Conservation (phyloP, 345 rosid species). For the Pugionium cornutum region DNA sequence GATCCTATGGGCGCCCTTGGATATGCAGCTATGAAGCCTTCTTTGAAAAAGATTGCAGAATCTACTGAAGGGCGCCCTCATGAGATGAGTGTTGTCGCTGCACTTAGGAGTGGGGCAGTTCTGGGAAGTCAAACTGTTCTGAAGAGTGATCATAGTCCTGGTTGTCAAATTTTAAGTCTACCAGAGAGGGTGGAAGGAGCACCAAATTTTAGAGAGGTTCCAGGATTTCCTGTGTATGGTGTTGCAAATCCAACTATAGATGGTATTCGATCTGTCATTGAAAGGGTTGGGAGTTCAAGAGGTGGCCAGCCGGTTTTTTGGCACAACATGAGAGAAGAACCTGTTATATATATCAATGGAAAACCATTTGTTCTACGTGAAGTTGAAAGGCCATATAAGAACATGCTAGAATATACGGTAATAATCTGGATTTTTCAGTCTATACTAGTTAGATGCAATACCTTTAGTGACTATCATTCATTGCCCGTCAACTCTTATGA, state of each 20-base stretch:
- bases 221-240: constrained; percentile 97
- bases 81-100: constrained; percentile 91
- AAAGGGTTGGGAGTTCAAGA: constrained; percentile 79
- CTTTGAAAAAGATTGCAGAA: constrained; percentile 70
- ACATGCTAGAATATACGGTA: constrained; percentile 98
- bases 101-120: constrained; percentile 88
- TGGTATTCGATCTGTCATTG: constrained; percentile 83
- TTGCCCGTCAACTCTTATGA: background rate
- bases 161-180: constrained; percentile 73
- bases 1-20: constrained; percentile 99
- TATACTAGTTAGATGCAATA: background rate
- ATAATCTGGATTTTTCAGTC: constrained; percentile 2
- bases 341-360: constrained; percentile 93
- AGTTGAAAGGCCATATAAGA: constrained; percentile 93
- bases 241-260: constrained; percentile 98
- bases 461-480: too few species aligned
- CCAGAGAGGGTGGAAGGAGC: constrained; percentile 99
- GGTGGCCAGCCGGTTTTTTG: constrained; percentile 81
- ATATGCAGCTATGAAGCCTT: constrained; percentile 66
- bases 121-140: constrained; percentile 96
- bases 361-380: constrained; percentile 98
- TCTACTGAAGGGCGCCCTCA: constrained; percentile 84
- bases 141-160: constrained; percentile 98
- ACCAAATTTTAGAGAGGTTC: constrained; percentile 95
- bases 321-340: constrained; percentile 99